phyloP scores from a whole-genome alignment of 345 rosid genomes.

The Dovyalis caffra region DNA sequence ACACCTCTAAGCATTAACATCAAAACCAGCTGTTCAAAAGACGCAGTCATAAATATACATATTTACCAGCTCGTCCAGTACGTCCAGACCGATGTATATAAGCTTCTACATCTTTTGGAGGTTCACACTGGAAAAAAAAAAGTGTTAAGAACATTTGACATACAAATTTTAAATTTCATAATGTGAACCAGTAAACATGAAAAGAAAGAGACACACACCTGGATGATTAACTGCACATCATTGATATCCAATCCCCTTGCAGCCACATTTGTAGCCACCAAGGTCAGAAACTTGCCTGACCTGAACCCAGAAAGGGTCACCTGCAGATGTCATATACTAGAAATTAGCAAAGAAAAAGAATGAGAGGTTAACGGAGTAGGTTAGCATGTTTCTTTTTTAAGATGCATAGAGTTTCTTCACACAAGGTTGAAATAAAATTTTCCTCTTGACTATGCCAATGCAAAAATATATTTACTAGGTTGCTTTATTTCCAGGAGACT shows the following conservation, averaged over 20 bases:
- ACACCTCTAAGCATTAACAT: conserved; percentile 11
- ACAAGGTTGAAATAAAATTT: not conserved
- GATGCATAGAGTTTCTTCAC: not conserved
- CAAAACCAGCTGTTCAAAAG: conserved; percentile 8
- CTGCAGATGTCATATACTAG: conserved; percentile 37
- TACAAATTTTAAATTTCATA: not conserved
- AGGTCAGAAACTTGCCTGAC: conserved; percentile 77
- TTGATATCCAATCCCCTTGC: conserved; percentile 96
- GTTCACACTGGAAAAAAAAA: conserved; percentile 81
- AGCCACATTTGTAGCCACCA: conserved; percentile 97
- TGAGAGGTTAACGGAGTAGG: not conserved
- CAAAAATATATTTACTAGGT: not conserved
- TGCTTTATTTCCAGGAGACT: not conserved
- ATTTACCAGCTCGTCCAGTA: conserved; percentile 96
- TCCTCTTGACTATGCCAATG: not conserved
- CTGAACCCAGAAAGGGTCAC: conserved; percentile 87
- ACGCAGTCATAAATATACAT: not conserved
- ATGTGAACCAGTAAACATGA: not conserved
- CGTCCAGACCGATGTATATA: conserved; percentile 98
- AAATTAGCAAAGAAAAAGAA: conserved; percentile 5
- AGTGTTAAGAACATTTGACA: conserved; percentile 7
- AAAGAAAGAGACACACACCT: conserved; percentile 42
- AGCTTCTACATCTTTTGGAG: conserved; percentile 96
- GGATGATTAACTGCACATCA: conserved; percentile 93
- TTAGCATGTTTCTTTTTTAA: not conserved